Evolutionary conservation across 768 basidiomycete genomes (phyloP).

Genomic region (Postia placenta): DNA sequence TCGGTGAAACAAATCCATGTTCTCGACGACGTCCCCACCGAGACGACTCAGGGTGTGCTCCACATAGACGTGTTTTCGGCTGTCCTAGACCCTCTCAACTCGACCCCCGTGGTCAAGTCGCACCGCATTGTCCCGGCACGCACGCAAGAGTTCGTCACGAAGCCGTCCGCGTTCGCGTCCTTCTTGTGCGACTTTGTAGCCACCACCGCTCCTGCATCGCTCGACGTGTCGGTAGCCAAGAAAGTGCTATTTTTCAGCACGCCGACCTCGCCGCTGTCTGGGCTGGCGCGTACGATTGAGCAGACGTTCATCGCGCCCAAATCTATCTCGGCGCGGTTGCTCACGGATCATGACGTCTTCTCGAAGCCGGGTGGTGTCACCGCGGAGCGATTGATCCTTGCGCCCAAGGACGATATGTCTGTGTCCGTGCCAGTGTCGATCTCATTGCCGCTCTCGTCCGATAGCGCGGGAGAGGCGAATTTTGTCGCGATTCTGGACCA

Average conservation of each 20-base stretch:
- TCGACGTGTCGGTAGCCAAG: slow-evolving; percentile 27
- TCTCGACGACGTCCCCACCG: slow-evolving; percentile 69
- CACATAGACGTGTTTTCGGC: slow-evolving; percentile 68
- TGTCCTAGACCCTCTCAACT: slow-evolving; percentile 35
- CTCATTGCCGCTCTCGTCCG: slow-evolving; percentile 48
- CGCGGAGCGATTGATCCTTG: slow-evolving; percentile 63
- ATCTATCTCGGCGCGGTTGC: slow-evolving; percentile 49
- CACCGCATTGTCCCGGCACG: slow-evolving; percentile 56
- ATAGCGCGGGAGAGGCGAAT: slow-evolving; percentile 47
- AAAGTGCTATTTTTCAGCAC: slow-evolving; percentile 58
- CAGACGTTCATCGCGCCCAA: slow-evolving; percentile 51
- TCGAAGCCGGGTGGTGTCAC: slow-evolving; percentile 68
- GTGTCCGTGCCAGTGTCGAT: slow-evolving; percentile 47
- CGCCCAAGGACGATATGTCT: slow-evolving; percentile 33
- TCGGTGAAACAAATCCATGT: slow-evolving; percentile 60
- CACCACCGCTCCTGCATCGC: slow-evolving; percentile 20
- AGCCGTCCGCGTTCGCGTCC: slow-evolving; percentile 35
- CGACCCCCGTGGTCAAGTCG: slow-evolving; percentile 39
- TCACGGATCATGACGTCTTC: slow-evolving; percentile 70
- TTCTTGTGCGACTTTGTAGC: slow-evolving; percentile 29
- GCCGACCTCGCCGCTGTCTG: slow-evolving; percentile 47
- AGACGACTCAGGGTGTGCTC: slow-evolving; percentile 55
- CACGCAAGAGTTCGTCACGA: slow-evolving; percentile 44
- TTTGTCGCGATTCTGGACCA: slow-evolving; percentile 75
- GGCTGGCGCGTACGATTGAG: slow-evolving; percentile 44